phyloP scores from a whole-genome alignment of 208 protist genomes.

The Trypanosomatidae sp. region DNA sequence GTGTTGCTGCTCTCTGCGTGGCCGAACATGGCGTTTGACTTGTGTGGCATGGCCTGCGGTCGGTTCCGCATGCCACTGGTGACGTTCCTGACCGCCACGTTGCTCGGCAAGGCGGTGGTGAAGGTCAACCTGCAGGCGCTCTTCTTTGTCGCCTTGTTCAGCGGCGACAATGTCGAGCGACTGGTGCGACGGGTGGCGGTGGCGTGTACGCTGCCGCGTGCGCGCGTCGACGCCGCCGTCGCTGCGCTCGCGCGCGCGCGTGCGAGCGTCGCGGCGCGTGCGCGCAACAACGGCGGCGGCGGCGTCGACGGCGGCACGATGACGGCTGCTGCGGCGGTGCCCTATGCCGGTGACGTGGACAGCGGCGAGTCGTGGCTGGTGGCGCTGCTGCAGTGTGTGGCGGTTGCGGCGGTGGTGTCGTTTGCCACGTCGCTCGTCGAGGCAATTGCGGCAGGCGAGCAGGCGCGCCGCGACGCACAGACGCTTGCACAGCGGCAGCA shows the following conservation, averaged over 20 bases:
- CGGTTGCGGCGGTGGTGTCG: slow-evolving; percentile 48
- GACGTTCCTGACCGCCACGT: slow-evolving; percentile 93
- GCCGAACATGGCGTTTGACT: slow-evolving; percentile 96
- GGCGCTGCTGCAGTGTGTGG: slow-evolving; percentile 29
- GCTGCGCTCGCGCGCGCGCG: slow-evolving; percentile 32
- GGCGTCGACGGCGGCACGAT: not conserved
- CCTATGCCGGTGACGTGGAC: too few species aligned
- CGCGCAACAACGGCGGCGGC: slow-evolving; percentile 8
- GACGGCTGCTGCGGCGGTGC: too few species aligned
- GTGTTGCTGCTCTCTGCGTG: slow-evolving; percentile 90
- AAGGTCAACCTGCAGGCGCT: slow-evolving; percentile 84
- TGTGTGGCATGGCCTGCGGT: slow-evolving; percentile 94
- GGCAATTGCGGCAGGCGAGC: slow-evolving; percentile 55
- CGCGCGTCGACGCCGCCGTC: slow-evolving; percentile 18
- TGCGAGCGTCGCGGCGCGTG: slow-evolving; percentile 51
- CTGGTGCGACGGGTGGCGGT: slow-evolving; percentile 17
- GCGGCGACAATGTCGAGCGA: slow-evolving; percentile 63
- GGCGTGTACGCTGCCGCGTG: slow-evolving; percentile 9
- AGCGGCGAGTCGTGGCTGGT: slow-evolving; percentile 23
- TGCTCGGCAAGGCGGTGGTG: slow-evolving; percentile 93
- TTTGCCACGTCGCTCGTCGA: slow-evolving; percentile 84
- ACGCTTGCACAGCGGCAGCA: too few species aligned
- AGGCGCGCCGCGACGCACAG: slow-evolving; percentile 42
- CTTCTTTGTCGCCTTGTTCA: slow-evolving; percentile 84
- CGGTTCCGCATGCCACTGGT: slow-evolving; percentile 94